These are phyloP conservation scores for Pelargonium fulgidum DNA, from an alignment of 441 rosid species.

Conservation along the genomic window DNA sequence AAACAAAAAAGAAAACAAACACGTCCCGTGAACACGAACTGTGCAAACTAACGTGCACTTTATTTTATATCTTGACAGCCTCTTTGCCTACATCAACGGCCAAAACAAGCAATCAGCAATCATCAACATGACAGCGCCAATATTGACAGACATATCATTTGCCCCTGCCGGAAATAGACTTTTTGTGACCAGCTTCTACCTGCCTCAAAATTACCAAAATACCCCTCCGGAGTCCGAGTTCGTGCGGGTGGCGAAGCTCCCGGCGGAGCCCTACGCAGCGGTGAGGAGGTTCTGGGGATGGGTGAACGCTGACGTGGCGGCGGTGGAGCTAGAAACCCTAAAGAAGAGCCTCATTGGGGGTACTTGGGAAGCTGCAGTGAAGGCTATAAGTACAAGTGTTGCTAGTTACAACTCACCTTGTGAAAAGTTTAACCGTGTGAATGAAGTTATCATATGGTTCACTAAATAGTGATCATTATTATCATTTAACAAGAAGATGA, in stretches of 20 bases:
- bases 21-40: too few species aligned
- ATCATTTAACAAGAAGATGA: too few species aligned
- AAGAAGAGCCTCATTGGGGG: slow-evolving; percentile 18
- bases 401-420: slow-evolving; percentile 24
- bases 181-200: slow-evolving; percentile 20
- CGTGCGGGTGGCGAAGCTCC: slow-evolving; percentile 17
- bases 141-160: slow-evolving; percentile 15
- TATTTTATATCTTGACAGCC: slow-evolving; percentile 6
- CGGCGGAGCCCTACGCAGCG: slow-evolving; percentile 16
- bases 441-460: slow-evolving; percentile 23
- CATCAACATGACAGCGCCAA: slow-evolving; percentile 27
- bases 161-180: slow-evolving; percentile 6
- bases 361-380: not conserved
- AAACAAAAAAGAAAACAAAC: too few species aligned
- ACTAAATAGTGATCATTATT: too few species aligned
- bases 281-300: slow-evolving; percentile 27
- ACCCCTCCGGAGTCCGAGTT: slow-evolving; percentile 16
- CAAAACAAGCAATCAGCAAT: slow-evolving; percentile 22
- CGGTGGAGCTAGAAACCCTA: not conserved
- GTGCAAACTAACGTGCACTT: too few species aligned
- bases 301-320: slow-evolving; percentile 5
- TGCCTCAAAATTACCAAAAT: slow-evolving; percentile 20
- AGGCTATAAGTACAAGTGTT: slow-evolving; percentile 1
- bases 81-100: slow-evolving; percentile 25
- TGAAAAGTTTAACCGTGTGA: slow-evolving; percentile 16